These are phyloP conservation scores for Leishmania braziliensis DNA, from an alignment of 208 protist genomes.

Conservation along the genomic window DNA sequence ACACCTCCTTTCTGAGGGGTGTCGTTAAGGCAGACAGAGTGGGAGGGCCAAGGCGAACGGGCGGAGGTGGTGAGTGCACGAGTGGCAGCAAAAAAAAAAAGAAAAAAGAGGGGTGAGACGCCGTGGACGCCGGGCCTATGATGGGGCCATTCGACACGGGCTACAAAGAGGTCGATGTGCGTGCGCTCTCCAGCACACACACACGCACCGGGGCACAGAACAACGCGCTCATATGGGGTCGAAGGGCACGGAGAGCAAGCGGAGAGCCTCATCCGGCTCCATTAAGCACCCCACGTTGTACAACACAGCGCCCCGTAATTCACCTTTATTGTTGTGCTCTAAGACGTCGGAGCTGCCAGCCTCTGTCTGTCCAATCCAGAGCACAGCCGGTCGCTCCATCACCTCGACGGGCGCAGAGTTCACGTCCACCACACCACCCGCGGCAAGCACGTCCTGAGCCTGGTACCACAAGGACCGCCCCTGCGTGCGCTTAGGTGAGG, in stretches of 20 bases:
- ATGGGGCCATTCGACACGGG: background rate
- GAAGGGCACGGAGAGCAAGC: slow-evolving; percentile 15
- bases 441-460: slow-evolving; percentile 62
- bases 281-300: slow-evolving; percentile 70
- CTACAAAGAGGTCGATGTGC: background rate
- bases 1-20: too few species aligned
- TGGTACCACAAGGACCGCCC: slow-evolving; percentile 60
- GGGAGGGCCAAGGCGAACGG: background rate
- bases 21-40: background rate
- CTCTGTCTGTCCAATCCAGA: background rate
- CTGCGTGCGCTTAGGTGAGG: slow-evolving; percentile 13
- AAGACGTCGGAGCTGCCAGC: background rate
- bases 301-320: background rate
- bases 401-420: slow-evolving; percentile 75
- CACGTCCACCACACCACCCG: slow-evolving; percentile 70
- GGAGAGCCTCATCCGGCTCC: slow-evolving; percentile 49
- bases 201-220: background rate
- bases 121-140: background rate
- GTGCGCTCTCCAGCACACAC: background rate
- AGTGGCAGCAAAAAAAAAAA: background rate
- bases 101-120: background rate
- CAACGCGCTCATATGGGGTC: background rate
- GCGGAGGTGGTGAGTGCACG: background rate
- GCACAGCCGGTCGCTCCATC: background rate
- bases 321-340: background rate